phyloP scores from a whole-genome alignment of 805 yeast genomes.

The Wickerhamomyces canadensis region DNA sequence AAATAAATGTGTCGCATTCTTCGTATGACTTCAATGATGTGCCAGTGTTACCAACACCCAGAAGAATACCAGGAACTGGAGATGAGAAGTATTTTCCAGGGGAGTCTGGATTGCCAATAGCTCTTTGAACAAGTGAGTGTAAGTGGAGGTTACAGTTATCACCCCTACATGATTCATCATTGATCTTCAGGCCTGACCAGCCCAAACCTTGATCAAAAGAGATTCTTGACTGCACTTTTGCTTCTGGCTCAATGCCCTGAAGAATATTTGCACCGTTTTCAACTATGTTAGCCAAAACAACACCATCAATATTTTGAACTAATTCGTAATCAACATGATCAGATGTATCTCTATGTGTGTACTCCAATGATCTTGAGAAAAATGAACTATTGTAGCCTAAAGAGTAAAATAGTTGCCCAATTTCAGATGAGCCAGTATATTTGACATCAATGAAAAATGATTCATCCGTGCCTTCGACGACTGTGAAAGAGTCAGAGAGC shows the following conservation, averaged over 20 bases:
- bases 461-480: slow-evolving; percentile 32
- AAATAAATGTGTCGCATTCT: slow-evolving; percentile 48
- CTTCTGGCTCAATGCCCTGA: slow-evolving; percentile 5
- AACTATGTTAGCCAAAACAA: slow-evolving; percentile 45
- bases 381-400: slow-evolving; percentile 47
- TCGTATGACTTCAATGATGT: slow-evolving; percentile 17
- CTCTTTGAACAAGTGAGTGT: slow-evolving; percentile 29
- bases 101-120: slow-evolving; percentile 13
- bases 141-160: slow-evolving; percentile 27
- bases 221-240: slow-evolving; percentile 25
- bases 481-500: slow-evolving; percentile 21
- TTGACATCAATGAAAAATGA: slow-evolving; percentile 37
- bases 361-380: slow-evolving; percentile 39
- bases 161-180: slow-evolving; percentile 19
- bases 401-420: slow-evolving; percentile 28
- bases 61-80: slow-evolving; percentile 38
- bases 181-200: slow-evolving; percentile 26
- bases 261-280: slow-evolving; percentile 16
- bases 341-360: slow-evolving; percentile 29
- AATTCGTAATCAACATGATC: slow-evolving; percentile 32
- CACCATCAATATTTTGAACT: slow-evolving; percentile 52
- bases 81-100: slow-evolving; percentile 31
- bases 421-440: slow-evolving; percentile 10
- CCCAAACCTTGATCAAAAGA: slow-evolving; percentile 34
- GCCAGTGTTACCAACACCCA: slow-evolving; percentile 39